Evolutionary conservation across 192 early-diverging fungal species (phyloP).

Genomic region (Gaertneriomyces semiglobifer): DNA sequence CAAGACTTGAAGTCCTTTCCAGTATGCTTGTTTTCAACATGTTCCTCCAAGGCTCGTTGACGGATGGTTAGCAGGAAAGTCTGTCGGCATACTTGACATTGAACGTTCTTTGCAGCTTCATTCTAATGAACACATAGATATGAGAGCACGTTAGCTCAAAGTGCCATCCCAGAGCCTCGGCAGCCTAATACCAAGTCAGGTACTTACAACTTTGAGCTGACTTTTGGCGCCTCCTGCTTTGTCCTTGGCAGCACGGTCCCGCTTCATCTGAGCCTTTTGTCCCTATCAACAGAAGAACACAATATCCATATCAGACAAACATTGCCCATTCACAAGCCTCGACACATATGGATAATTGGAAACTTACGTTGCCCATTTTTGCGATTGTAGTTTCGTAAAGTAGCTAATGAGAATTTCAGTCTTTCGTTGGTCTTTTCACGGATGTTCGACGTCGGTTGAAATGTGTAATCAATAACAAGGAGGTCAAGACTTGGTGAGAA

Average conservation of each 20-base stretch:
- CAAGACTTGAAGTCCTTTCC: conserved; percentile 72
- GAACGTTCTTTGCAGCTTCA: conserved; percentile 73
- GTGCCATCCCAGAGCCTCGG: neutral
- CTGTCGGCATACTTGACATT: conserved; percentile 73
- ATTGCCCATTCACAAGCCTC: too few relatives aligned
- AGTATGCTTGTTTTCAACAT: conserved; percentile 59
- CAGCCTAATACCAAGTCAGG: neutral
- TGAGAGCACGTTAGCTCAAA: neutral
- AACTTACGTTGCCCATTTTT: conserved; percentile 16
- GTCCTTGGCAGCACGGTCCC: conserved; percentile 24
- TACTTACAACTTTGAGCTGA: conserved; percentile 41
- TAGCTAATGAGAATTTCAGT: too few relatives aligned
- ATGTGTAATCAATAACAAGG: too few relatives aligned
- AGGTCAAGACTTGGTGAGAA: too few relatives aligned
- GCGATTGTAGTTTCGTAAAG: too few relatives aligned
- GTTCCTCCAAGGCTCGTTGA: conserved; percentile 51
- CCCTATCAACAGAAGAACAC: conserved; percentile 17
- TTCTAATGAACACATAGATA: conserved; percentile 47
- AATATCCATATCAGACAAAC: neutral
- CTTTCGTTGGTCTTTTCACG: too few relatives aligned
- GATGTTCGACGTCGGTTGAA: too few relatives aligned
- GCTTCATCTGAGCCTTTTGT: conserved; percentile 38
- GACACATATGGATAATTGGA: neutral
- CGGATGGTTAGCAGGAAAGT: conserved; percentile 80
- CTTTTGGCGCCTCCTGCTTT: conserved; percentile 34